These are phyloP conservation scores for Mucor sp. DNA, from an alignment of 371 early-diverging fungal genomes.

Conservation along the genomic window DNA sequence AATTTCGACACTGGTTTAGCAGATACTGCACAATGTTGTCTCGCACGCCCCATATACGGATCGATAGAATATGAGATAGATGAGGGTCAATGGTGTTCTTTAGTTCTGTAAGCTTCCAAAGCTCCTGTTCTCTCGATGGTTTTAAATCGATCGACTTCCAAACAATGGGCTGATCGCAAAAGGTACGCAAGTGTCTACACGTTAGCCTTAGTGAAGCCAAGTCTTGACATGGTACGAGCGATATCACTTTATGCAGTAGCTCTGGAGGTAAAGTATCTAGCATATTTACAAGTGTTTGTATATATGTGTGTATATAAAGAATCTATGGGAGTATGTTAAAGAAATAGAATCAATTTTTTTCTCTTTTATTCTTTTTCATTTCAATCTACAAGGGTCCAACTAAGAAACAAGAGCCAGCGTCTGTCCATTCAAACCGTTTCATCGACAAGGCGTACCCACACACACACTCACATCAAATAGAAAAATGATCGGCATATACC, in stretches of 20 bases:
- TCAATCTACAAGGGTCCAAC: conserved; percentile 11
- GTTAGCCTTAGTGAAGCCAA: conserved; percentile 11
- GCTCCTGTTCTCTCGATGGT: background rate
- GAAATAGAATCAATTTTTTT: background rate
- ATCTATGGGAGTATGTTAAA: background rate
- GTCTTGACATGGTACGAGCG: conserved; percentile 21
- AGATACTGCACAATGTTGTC: conserved; percentile 35
- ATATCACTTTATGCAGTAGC: conserved; percentile 13
- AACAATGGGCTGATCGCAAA: conserved; percentile 17
- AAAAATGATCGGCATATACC: background rate
- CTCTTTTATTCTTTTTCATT: background rate
- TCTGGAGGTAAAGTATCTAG: conserved; percentile 24
- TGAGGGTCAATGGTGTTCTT: conserved; percentile 25
- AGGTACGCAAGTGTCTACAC: conserved; percentile 14
- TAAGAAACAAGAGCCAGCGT: background rate
- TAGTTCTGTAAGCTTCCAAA: conserved; percentile 28
- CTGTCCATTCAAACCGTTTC: background rate
- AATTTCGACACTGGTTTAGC: conserved; percentile 24
- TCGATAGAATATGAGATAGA: conserved; percentile 22
- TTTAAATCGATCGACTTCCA: conserved; percentile 17
- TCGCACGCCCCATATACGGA: conserved; percentile 31
- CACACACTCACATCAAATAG: background rate
- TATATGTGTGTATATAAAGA: background rate
- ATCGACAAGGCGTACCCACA: background rate
- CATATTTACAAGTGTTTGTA: background rate